Percentiles rank a stretch among this genome's conserved stretches.
These are phyloP conservation scores for Phytophthora citricola DNA, from an alignment of 352 stramenopile species.

Conservation along the genomic window DNA sequence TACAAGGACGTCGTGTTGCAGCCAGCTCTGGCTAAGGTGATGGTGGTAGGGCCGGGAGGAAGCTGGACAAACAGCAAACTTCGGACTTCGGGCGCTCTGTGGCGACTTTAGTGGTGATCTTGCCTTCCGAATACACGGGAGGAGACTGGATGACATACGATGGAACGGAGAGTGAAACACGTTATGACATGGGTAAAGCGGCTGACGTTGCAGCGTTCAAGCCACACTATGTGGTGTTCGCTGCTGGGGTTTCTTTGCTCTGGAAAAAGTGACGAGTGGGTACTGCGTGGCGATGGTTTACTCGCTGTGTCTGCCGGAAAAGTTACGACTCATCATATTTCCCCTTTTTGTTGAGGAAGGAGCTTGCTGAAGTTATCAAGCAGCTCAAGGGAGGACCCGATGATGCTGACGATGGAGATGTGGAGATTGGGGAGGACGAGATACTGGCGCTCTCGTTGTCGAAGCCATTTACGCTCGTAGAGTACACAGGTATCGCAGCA, in stretches of 20 bases:
- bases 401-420: background rate
- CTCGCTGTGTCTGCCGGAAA: constrained; percentile 1
- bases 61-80: background rate
- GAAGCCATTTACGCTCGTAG: background rate
- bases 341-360: background rate
- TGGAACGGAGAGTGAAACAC: background rate
- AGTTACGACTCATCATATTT: background rate
- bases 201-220: background rate
- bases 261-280: constrained; percentile 19
- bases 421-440: background rate
- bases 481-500: background rate
- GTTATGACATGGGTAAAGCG: background rate
- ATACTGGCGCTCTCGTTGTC: constrained; percentile 2
- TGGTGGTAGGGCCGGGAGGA: background rate
- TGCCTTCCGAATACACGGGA: constrained; percentile 6
- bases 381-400: constrained; percentile 4
- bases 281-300: constrained; percentile 15
- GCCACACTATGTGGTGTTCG: constrained; percentile 8
- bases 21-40: constrained; percentile 6
- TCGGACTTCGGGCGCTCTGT: background rate
- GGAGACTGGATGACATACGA: background rate
- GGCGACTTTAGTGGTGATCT: constrained; percentile 7
- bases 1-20: background rate
- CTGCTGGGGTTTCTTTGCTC: background rate
- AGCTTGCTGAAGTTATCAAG: constrained; percentile 8